Evolutionary conservation across 495 filamentous ascomycete genomes (phyloP), one percentile per base, ranked within the genome.

Genomic region (Podospora tetraspora): DNA sequence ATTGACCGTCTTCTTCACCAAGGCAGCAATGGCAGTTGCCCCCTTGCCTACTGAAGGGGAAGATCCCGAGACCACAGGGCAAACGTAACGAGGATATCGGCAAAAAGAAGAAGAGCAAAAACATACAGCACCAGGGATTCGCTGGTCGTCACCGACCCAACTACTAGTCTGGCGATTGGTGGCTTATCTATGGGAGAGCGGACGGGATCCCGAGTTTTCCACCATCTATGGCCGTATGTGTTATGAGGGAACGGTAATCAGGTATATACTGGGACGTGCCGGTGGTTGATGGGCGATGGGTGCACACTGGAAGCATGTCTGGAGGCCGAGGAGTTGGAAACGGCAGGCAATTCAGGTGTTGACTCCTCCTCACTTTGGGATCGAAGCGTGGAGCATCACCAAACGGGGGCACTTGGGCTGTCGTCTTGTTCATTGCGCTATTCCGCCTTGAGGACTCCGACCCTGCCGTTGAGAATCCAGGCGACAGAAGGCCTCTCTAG

Each of bases 171-270:
- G 71, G 77, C 76, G 63, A 67, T 74, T 66, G 66, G 68, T 66
- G 67, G 76, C 73, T 80, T 79, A 74, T 78, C 77, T 78, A 81
- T 74, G 80, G 79, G 77, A 80, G 81, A 83, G 79, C 82, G 79
- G 80, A 84, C 81, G 81, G 82, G 80, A 81, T 80, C 76, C 80
- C 81, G 80, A 78, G 71, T 78, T 77, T 69, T 82, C 79, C 70
- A 70, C 52, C 71, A 43, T 25, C 34, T 71, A 69, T 71, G 70
- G 70, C 70, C 71, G 67, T 69, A 71, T 68, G 64, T 66, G 12
- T 59, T 27, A n/a, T 16, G 19, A n/a, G n/a, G 6, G 37, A 0
- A 1, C 0, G 37, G 37, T 0, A 52, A n/a, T 6, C 3, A 4
- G 19, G 13, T 0, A 0, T 1, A 43, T 43, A 6, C 1, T 0